These are phyloP conservation scores for Epichloe festucae DNA, from an alignment of 2,329 filamentous ascomycete genomes.

Conservation along the genomic window DNA sequence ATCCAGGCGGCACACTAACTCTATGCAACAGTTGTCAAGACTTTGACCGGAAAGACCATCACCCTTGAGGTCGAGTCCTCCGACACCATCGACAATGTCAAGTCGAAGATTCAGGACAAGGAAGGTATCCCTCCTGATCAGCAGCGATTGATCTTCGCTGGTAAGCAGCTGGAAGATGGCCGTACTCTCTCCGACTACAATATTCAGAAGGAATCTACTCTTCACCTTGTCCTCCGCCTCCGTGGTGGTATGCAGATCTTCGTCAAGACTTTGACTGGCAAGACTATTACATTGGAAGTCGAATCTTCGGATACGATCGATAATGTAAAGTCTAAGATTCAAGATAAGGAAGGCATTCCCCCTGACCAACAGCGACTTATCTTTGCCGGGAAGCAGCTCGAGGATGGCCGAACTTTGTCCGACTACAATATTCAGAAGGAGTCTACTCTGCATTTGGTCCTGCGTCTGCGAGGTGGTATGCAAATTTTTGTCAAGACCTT, in stretches of 20 bases:
- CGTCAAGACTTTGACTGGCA: constrained; percentile 78
- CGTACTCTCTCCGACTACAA: constrained; percentile 87
- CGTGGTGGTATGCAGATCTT: constrained; percentile 87
- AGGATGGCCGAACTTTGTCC: constrained; percentile 78
- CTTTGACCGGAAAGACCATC: constrained; percentile 86
- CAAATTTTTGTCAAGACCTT: constrained; percentile 81
- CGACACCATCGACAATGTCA: constrained; percentile 92
- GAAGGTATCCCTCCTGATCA: constrained; percentile 96
- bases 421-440: constrained; percentile 98
- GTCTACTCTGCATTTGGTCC: constrained; percentile 67
- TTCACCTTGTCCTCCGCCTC: constrained; percentile 75
- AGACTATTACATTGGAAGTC: constrained; percentile 88
- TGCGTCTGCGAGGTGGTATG: constrained; percentile 80
- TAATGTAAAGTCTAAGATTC: constrained; percentile 90
- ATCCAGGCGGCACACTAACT: too few species aligned
- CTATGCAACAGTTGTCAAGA: constrained; percentile 50
- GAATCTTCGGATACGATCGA: constrained; percentile 86
- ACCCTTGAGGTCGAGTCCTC: constrained; percentile 80
- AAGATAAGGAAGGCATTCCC: constrained; percentile 91
- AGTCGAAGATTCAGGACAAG: constrained; percentile 96
- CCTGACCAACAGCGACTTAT: constrained; percentile 91
- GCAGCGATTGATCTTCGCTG: constrained; percentile 88
- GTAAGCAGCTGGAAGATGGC: constrained; percentile 91
- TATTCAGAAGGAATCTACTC: constrained; percentile 85
- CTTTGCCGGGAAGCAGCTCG: constrained; percentile 85